Base-by-base conservation (phyloP, 305 asterid species). In the Salvia sclarea region DNA sequence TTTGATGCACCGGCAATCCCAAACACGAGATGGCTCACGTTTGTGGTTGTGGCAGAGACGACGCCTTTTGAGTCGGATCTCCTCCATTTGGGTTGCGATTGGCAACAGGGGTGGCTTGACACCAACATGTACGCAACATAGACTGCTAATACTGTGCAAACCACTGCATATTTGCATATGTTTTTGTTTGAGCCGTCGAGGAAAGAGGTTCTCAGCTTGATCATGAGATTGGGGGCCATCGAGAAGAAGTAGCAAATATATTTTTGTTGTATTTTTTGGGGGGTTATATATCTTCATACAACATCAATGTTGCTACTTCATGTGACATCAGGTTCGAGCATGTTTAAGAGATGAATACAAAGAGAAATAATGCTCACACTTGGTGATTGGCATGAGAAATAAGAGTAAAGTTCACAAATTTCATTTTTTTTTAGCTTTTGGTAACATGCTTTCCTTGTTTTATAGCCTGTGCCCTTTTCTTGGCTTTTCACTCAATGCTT, bases 21-120 rank as follows among this genome's bases (percentile, higher is more conserved):
- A 22, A 85, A 80, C 37, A 75, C 78, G 1, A 83, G 37, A 53
- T 85, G 83, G 74, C 69, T 77, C n/a, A n/a, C n/a, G n/a, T n/a
- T n/a, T 25, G 76, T 35, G 21, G 79, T 77, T 4, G 85, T 78
- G 14, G 75, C 61, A 40, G 76, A 16, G 45, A 14, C 43, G 37
- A 44, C 47, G 35, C 35, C 35, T 30, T 30, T 30, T 30, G 73
- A 22, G 18, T 6, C 60, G 18, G 60, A 47, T 21, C 25, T 54
- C 37, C 33, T 52, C 60, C 56, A 47, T 28, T 57, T 74, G 17
- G 41, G 6, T 45, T 47, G 78, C 21, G 68, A 52, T 56, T 78
- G 73, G 67, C 68, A 72, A 54, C 73, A 63, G 38, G 73, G 75
- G 55, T 76, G 35, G 54, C 54, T 79, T 56, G 74, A 67, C 40